Percentiles rank a stretch among this genome's conserved stretches.
These are phyloP conservation scores for Pyrenophora graminea DNA, from an alignment of 2,329 filamentous ascomycete species.

Conservation along the genomic window DNA sequence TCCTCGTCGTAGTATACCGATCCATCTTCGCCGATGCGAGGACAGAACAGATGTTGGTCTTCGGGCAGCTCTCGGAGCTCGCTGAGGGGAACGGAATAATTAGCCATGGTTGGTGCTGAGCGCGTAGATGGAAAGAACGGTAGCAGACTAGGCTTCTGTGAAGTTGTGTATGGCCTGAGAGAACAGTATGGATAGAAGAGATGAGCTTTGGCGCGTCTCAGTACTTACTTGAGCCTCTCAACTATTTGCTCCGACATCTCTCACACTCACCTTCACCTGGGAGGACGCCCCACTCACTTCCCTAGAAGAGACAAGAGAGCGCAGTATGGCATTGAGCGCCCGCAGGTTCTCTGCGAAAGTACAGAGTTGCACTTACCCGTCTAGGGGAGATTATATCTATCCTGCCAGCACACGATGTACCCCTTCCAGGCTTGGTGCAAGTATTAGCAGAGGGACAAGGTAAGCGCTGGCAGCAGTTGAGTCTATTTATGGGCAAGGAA, in stretches of 20 bases:
- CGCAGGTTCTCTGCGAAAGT: slow-evolving; percentile 5
- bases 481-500: slow-evolving; percentile 4
- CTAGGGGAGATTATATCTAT: slow-evolving; percentile 14
- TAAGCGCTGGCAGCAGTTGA: not conserved
- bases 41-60: slow-evolving; percentile 55
- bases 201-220: not conserved
- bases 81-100: slow-evolving; percentile 31
- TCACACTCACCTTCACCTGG: slow-evolving; percentile 8
- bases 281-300: slow-evolving; percentile 5
- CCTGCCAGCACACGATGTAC: slow-evolving; percentile 3
- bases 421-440: not conserved
- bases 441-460: not conserved
- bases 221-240: slow-evolving; percentile 42
- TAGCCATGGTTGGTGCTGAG: slow-evolving; percentile 18
- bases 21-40: slow-evolving; percentile 45
- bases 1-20: slow-evolving; percentile 53
- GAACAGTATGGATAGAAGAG: not conserved
- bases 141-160: not conserved
- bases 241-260: slow-evolving; percentile 41
- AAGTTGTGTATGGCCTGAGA: not conserved
- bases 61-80: slow-evolving; percentile 45
- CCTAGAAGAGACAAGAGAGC: slow-evolving; percentile 10
- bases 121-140: not conserved
- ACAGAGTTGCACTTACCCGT: slow-evolving; percentile 11
- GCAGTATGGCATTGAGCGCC: slow-evolving; percentile 17